Evolutionary conservation across 352 stramenopile genomes (phyloP).

Genomic region (Globisporangium canariense): DNA sequence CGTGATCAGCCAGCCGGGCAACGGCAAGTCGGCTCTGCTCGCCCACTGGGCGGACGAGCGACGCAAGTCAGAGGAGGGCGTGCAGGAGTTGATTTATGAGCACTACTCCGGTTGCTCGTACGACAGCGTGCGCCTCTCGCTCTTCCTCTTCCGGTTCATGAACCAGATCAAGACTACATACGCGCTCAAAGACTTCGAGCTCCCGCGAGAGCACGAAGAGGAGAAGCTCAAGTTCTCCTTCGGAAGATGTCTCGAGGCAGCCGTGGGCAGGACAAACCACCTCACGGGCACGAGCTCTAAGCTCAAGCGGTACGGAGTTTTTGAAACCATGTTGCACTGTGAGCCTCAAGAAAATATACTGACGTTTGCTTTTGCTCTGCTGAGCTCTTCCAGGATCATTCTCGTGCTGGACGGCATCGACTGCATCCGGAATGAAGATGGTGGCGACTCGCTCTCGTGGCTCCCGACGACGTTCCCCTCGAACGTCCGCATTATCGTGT

Average conservation of each 20-base stretch:
- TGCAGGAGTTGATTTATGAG: conserved; percentile 72
- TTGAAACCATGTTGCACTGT: too few species aligned
- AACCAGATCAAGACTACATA: conserved; percentile 71
- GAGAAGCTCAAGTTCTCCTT: conserved; percentile 87
- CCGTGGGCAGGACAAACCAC: conserved; percentile 41
- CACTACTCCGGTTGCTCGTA: conserved; percentile 82
- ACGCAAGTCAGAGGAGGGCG: conserved; percentile 24
- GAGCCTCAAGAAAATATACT: too few species aligned
- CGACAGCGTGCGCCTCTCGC: conserved; percentile 78
- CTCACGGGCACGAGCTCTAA: conserved; percentile 30
- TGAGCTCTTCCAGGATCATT: conserved; percentile 39
- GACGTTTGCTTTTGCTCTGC: too few species aligned
- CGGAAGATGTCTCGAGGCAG: conserved; percentile 68
- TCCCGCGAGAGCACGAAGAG: conserved; percentile 75
- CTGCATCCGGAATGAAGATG: conserved; percentile 75
- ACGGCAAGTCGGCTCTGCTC: conserved; percentile 77
- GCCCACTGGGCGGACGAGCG: conserved; percentile 66
- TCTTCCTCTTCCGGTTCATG: conserved; percentile 84
- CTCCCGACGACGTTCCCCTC: conserved; percentile 65
- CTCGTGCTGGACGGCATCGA: conserved; percentile 81
- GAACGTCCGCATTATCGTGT: conserved; percentile 73
- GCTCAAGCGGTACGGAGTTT: conserved; percentile 26
- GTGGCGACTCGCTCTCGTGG: conserved; percentile 83
- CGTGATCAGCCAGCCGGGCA: conserved; percentile 55
- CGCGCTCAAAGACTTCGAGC: conserved; percentile 72